These are phyloP conservation scores for Lophium mytilinum DNA, from an alignment of 495 filamentous ascomycete species.

Conservation along the genomic window DNA sequence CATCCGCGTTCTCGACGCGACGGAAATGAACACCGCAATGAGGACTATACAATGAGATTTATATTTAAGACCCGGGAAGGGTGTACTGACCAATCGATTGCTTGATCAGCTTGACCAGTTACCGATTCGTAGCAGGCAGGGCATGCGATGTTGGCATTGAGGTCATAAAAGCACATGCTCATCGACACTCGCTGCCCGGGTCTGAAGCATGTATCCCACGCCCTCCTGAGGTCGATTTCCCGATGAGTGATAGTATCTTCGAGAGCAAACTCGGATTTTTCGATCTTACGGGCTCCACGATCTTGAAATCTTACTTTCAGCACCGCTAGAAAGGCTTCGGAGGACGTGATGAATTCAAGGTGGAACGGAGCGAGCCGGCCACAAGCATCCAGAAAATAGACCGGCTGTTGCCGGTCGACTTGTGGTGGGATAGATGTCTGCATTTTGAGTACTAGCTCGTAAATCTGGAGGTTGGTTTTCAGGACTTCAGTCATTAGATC, in stretches of 20 bases:
- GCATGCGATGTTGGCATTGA: no score
- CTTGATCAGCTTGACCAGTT: no score
- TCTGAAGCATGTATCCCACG: neutral
- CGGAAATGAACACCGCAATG: no score
- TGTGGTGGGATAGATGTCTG: neutral
- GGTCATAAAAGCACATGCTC: no score
- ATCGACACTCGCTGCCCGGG: no score
- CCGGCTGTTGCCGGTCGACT: neutral
- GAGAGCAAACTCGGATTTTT: neutral
- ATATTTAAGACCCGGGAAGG: no score
- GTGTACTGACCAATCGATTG: no score
- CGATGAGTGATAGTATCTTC: neutral
- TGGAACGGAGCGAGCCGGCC: neutral
- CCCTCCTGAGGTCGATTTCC: neutral
- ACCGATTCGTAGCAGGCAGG: no score
- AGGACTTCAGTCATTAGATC: neutral
- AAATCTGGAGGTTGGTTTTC: neutral
- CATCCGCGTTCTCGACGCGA: no score
- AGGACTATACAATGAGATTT: no score
- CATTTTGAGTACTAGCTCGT: neutral
- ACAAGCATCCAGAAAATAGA: neutral
- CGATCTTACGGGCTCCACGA: neutral
- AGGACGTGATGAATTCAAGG: constrained; percentile 1
- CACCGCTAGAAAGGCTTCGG: neutral
- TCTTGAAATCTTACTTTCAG: neutral